Conservation (phyloP, 768 basidiomycete species). For the Trametes cubensis region DNA sequence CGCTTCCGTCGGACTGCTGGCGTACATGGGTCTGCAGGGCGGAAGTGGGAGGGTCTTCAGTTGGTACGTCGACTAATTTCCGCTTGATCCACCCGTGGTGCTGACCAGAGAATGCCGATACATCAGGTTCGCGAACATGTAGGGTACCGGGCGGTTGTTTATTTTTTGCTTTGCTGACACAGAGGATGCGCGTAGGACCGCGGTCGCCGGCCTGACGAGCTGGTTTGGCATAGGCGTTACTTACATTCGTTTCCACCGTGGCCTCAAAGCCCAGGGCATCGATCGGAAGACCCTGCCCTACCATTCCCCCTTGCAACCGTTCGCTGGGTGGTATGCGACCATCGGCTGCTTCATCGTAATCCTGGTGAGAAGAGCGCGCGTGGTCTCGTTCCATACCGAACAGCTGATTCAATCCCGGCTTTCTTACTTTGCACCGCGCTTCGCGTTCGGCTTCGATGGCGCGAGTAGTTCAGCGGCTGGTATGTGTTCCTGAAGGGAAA, state of each 20-base stretch:
- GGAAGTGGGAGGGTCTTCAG: conserved; percentile 44
- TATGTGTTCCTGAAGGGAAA: conserved; percentile 43
- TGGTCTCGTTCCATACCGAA: too few relatives aligned
- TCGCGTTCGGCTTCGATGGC: too few relatives aligned
- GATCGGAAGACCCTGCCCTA: conserved; percentile 52
- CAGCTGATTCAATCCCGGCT: too few relatives aligned
- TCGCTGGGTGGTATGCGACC: conserved; percentile 41
- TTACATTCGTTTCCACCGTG: conserved; percentile 50
- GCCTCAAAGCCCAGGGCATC: conserved; percentile 53
- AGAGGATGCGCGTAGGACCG: conserved; percentile 28
- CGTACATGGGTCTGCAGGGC: conserved; percentile 43
- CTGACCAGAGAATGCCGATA: background rate
- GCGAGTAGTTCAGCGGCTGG: conserved; percentile 43
- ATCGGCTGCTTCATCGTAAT: conserved; percentile 34
- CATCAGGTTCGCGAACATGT: conserved; percentile 31
- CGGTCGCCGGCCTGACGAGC: conserved; percentile 45
- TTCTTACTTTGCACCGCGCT: too few relatives aligned
- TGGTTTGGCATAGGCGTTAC: conserved; percentile 50
- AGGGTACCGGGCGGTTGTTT: background rate
- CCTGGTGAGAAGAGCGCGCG: conserved; percentile 36
- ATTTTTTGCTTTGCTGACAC: background rate
- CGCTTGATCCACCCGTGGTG: background rate
- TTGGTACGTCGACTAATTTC: conserved; percentile 37
- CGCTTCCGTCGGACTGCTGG: conserved; percentile 38
- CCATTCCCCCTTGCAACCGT: conserved; percentile 44